Conservation (phyloP, 2,329 filamentous ascomycete genomes). For the Trichoderma aggressivum region DNA sequence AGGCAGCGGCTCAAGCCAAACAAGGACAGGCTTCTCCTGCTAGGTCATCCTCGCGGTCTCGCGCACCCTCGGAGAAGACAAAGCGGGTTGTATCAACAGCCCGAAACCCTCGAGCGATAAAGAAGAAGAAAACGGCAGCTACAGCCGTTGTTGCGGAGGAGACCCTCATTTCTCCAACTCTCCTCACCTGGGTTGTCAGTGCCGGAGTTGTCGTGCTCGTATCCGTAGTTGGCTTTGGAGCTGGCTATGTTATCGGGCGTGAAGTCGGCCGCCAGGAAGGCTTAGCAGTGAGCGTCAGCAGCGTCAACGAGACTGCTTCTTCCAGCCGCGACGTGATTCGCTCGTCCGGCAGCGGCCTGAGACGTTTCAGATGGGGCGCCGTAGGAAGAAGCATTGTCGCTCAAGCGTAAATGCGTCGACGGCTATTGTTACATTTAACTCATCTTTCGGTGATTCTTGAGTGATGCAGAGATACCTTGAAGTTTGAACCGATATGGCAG, state of each 20-base stretch:
- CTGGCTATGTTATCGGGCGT: slow-evolving; percentile 64
- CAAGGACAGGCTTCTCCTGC: slow-evolving; percentile 31
- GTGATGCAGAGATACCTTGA: slow-evolving; percentile 4
- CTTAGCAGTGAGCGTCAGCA: slow-evolving; percentile 41
- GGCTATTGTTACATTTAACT: not conserved
- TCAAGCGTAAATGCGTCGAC: slow-evolving; percentile 24
- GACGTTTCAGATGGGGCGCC: slow-evolving; percentile 53
- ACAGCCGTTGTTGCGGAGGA: slow-evolving; percentile 34
- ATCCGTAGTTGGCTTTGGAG: slow-evolving; percentile 65
- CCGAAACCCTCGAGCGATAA: slow-evolving; percentile 46
- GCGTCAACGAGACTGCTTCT: slow-evolving; percentile 45
- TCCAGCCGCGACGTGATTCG: slow-evolving; percentile 54
- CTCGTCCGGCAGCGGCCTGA: slow-evolving; percentile 49
- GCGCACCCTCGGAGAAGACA: slow-evolving; percentile 39
- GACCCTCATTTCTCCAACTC: slow-evolving; percentile 53
- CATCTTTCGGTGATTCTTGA: not conserved
- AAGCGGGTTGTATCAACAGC: slow-evolving; percentile 47
- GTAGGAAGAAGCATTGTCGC: slow-evolving; percentile 51
- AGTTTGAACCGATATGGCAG: not conserved
- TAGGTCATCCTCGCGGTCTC: slow-evolving; percentile 29
- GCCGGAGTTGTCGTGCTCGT: slow-evolving; percentile 66
- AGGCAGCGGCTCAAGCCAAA: slow-evolving; percentile 23
- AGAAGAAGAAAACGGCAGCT: slow-evolving; percentile 54
- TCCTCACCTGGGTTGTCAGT: slow-evolving; percentile 63
- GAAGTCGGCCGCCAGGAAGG: slow-evolving; percentile 63